Evolutionary conservation across 78 protist genomes (phyloP).

Genomic region (Dictyostelium firmibasis): DNA sequence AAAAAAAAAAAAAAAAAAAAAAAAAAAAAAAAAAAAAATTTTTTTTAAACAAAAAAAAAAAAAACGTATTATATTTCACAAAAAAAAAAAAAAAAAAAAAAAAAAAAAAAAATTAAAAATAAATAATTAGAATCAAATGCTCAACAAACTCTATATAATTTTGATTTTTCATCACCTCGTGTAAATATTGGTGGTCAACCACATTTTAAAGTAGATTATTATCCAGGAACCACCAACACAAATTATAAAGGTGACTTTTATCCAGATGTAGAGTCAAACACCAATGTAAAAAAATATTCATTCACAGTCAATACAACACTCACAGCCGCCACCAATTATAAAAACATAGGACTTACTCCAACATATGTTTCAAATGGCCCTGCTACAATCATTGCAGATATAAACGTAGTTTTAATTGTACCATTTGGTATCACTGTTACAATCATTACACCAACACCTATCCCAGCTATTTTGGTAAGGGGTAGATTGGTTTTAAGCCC

Average conservation of each 20-base stretch:
- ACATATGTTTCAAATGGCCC: too few relatives aligned
- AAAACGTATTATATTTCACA: too few relatives aligned
- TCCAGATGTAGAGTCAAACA: conserved; percentile 1
- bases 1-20: too few relatives aligned
- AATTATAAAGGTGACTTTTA: not conserved
- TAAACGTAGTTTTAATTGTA: not conserved
- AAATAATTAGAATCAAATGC: not conserved
- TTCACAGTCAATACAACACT: not conserved
- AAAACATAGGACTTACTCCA: too few relatives aligned
- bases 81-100: not conserved
- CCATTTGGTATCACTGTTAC: not conserved
- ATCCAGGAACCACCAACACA: not conserved
- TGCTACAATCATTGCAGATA: not conserved
- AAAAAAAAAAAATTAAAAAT: not conserved
- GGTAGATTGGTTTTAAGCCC: not conserved
- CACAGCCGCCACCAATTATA: not conserved
- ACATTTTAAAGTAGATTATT: not conserved
- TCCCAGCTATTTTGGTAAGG: not conserved
- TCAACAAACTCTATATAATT: not conserved
- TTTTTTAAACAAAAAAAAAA: too few relatives aligned
- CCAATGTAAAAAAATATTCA: not conserved
- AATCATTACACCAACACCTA: not conserved
- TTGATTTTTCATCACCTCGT: not conserved
- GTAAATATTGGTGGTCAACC: conserved; percentile 2
- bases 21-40: too few relatives aligned